Percentiles rank a stretch among this genome's conserved stretches.
Evolutionary conservation across 1,284 basidiomycete genomes (phyloP).

Genomic region (Malassezia nana): DNA sequence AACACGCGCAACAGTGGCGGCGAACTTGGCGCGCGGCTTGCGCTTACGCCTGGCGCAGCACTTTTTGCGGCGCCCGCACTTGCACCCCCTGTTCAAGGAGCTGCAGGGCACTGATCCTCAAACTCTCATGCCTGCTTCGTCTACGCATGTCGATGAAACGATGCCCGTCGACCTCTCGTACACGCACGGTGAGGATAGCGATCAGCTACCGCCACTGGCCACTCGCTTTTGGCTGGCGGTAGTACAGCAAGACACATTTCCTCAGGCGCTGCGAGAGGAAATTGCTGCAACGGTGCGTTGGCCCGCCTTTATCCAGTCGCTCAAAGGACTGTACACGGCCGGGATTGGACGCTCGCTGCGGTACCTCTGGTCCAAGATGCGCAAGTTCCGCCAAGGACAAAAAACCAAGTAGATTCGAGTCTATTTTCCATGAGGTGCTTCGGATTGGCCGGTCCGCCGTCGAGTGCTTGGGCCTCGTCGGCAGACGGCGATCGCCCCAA

Average conservation of each 20-base stretch:
- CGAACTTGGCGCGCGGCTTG: constrained; percentile 27
- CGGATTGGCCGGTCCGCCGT: too few relatives aligned
- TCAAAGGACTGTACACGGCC: constrained; percentile 46
- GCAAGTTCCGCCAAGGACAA: constrained; percentile 24
- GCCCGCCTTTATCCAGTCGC: constrained; percentile 36
- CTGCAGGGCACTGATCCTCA: constrained; percentile 1
- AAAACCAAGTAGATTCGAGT: not conserved
- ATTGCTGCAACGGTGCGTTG: constrained; percentile 33
- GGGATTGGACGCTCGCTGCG: constrained; percentile 33
- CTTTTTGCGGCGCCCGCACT: constrained; percentile 6
- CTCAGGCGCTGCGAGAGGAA: constrained; percentile 25
- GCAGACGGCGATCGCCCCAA: too few relatives aligned
- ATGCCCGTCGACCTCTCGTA: not conserved
- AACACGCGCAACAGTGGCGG: constrained; percentile 26
- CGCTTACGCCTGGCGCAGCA: constrained; percentile 21
- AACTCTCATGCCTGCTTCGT: constrained; percentile 17
- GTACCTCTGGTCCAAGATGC: constrained; percentile 40
- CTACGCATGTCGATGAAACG: constrained; percentile 11
- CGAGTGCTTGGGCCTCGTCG: too few relatives aligned
- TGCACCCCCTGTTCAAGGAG: constrained; percentile 31
- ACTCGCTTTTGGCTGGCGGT: constrained; percentile 31
- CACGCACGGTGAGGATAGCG: not conserved
- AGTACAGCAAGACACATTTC: constrained; percentile 28
- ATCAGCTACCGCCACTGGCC: constrained; percentile 11
- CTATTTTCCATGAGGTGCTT: too few relatives aligned